These are phyloP conservation scores for Pichia scutulata DNA, from an alignment of 805 yeast genomes.

Conservation along the genomic window DNA sequence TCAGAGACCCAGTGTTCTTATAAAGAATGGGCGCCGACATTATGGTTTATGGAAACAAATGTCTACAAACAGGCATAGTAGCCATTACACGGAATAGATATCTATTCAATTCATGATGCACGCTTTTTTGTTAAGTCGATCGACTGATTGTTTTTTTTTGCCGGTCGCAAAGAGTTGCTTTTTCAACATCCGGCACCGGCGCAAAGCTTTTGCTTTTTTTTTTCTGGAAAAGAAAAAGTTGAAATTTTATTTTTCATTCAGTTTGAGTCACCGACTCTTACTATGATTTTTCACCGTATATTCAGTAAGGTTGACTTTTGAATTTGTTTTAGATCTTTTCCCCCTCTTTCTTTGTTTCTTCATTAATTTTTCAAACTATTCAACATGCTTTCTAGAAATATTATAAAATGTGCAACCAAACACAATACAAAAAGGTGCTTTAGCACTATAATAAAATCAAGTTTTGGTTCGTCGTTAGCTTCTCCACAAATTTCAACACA, in stretches of 20 bases:
- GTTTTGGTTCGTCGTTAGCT: background rate
- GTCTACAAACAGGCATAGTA: background rate
- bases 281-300: background rate
- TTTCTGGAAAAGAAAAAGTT: background rate
- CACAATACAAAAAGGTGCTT: background rate
- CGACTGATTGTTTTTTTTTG: background rate
- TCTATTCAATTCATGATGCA: background rate
- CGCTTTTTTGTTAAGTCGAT: background rate
- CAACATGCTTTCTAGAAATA: background rate
- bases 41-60: background rate
- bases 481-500: background rate
- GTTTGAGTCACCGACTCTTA: background rate
- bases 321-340: background rate
- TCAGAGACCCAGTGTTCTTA: slow-evolving; percentile 31
- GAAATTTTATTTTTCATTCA: background rate
- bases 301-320: background rate
- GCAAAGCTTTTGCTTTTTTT: background rate
- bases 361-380: background rate
- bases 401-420: background rate
- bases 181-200: background rate
- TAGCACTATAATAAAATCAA: background rate
- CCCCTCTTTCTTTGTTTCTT: background rate
- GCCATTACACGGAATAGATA: too few relatives aligned
- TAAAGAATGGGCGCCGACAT: slow-evolving; percentile 12
- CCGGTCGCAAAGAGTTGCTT: background rate